Percentiles rank a stretch among this genome's conserved stretches.
These are phyloP conservation scores for Gamsiella multidivaricata DNA, from an alignment of 192 early-diverging fungal genomes.

Conservation along the genomic window DNA sequence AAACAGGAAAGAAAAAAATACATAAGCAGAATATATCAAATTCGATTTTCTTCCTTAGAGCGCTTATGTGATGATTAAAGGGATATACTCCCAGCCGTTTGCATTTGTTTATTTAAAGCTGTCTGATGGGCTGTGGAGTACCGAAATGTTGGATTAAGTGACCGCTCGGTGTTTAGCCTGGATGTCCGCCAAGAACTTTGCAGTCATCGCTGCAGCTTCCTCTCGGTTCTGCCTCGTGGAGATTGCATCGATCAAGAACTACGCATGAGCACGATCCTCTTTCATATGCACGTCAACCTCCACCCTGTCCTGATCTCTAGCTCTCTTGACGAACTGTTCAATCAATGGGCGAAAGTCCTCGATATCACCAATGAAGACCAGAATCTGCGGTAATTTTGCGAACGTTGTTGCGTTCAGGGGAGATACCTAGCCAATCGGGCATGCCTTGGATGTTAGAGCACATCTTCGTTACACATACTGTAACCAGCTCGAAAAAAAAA, in stretches of 20 bases:
- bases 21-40: not conserved
- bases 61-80: no score
- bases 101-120: no score
- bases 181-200: not conserved
- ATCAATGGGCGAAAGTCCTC: constrained; percentile 32
- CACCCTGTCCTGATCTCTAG: constrained; percentile 13
- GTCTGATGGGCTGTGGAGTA: no score
- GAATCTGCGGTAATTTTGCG: not conserved
- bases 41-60: no score
- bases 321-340: constrained; percentile 28
- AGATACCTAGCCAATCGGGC: no score
- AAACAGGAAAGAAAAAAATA: not conserved
- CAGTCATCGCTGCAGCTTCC: not conserved
- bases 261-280: constrained; percentile 11
- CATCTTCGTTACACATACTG: no score
- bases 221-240: constrained; percentile 13
- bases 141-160: no score
- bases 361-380: constrained; percentile 17
- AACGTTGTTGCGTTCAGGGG: not conserved
- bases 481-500: no score
- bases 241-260: constrained; percentile 10
- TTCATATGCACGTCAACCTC: constrained; percentile 2
- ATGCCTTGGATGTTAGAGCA: no score
- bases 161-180: not conserved
- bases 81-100: no score